Evolutionary conservation across 495 filamentous ascomycete species (phyloP).

Genomic region (Tuber umbilicatum): DNA sequence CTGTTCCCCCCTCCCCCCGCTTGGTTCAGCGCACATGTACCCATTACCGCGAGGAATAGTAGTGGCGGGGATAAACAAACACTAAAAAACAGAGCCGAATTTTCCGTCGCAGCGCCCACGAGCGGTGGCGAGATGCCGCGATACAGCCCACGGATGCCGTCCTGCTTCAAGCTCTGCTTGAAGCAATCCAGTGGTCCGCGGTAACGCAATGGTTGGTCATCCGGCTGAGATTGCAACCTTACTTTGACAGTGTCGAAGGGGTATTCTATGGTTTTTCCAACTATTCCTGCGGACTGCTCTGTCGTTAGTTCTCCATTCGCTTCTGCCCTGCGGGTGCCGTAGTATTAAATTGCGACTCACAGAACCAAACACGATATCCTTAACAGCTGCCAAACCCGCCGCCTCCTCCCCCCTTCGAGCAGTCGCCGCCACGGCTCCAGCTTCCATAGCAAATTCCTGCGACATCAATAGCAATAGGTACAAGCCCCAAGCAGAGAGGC

Average conservation of each 20-base stretch:
- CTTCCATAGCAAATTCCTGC: conserved; percentile 10
- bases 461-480: conserved; percentile 17
- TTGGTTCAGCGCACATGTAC: not conserved
- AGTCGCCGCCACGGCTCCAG: not conserved
- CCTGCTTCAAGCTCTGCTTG: conserved; percentile 66
- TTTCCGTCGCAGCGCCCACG: conserved; percentile 85
- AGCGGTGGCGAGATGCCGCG: conserved; percentile 89
- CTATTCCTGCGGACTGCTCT: conserved; percentile 70
- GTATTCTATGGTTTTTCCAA: conserved; percentile 94
- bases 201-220: conserved; percentile 73
- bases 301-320: conserved; percentile 9
- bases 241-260: conserved; percentile 99
- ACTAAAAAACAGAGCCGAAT: conserved; percentile 88
- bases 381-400: conserved; percentile 60
- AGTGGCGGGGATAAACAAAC: conserved; percentile 31
- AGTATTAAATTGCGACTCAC: conserved; percentile 48
- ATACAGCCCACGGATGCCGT: conserved; percentile 74
- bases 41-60: not conserved
- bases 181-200: conserved; percentile 90
- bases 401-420: conserved; percentile 40
- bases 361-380: conserved; percentile 79
- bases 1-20: conserved; percentile 30
- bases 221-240: conserved; percentile 71
- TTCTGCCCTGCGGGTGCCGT: conserved; percentile 1
- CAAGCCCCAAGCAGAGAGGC: not conserved